phyloP scores from a whole-genome alignment of 2,329 filamentous ascomycete genomes.

The Tolypocladium capitatum region DNA sequence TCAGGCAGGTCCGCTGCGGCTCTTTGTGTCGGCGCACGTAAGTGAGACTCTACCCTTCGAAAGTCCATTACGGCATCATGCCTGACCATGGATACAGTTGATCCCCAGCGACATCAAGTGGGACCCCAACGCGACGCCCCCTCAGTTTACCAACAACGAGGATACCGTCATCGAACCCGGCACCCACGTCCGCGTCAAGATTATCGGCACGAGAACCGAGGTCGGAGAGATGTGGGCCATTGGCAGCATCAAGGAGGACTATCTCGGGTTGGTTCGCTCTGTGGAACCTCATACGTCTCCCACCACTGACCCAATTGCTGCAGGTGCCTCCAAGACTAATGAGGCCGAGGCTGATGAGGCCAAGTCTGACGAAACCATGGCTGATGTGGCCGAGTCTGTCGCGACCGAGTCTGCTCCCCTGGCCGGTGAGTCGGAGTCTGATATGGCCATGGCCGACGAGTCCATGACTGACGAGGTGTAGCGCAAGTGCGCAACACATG shows the following conservation, averaged over 20 bases:
- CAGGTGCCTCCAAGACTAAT: conserved; percentile 14
- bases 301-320: conserved; percentile 5
- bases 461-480: background rate
- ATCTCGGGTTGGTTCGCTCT: conserved; percentile 42
- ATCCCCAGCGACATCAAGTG: conserved; percentile 89
- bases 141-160: conserved; percentile 89
- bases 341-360: background rate
- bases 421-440: background rate
- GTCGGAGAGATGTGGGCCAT: conserved; percentile 94
- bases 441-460: background rate
- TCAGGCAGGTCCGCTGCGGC: conserved; percentile 62
- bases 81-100: conserved; percentile 38
- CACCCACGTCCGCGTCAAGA: conserved; percentile 84
- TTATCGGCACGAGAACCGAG: conserved; percentile 86
- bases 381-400: background rate
- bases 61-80: background rate
- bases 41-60: conserved; percentile 15
- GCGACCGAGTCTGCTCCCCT: background rate
- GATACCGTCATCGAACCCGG: conserved; percentile 90
- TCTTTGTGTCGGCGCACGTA: conserved; percentile 77
- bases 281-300: background rate
- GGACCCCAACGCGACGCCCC: conserved; percentile 91
- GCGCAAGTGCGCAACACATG: background rate
- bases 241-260: conserved; percentile 86
- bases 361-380: background rate